phyloP scores from a whole-genome alignment of 257 asterid species.

The Rehmannia glutinosa region DNA sequence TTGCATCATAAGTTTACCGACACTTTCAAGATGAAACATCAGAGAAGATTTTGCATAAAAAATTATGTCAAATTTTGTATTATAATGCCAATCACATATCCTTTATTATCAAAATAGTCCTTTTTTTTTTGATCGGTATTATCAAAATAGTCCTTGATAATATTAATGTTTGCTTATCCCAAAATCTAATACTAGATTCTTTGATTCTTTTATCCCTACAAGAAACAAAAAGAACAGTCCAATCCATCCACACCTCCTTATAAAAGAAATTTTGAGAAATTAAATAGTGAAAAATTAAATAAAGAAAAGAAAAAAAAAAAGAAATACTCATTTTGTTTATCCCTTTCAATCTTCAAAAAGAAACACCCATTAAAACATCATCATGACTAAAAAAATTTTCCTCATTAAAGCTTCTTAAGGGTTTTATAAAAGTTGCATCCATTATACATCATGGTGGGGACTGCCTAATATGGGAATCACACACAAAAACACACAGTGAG shows the following conservation, averaged over 20 bases:
- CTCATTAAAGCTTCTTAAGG: constrained; percentile 39
- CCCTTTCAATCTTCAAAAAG: constrained; percentile 46
- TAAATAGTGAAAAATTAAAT: constrained; percentile 7
- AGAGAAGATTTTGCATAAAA: constrained; percentile 4
- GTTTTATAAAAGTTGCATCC: constrained; percentile 50
- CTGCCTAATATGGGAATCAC: constrained; percentile 52
- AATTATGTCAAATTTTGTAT: constrained; percentile 1
- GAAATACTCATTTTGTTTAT: constrained; percentile 29
- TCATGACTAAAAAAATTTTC: constrained; percentile 18
- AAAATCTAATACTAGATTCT: constrained; percentile 82
- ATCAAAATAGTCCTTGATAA: constrained; percentile 40
- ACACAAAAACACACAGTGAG: too few species aligned
- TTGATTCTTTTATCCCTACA: constrained; percentile 84
- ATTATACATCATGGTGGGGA: constrained; percentile 70
- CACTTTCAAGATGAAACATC: constrained; percentile 11
- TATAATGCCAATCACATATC: constrained; percentile 18
- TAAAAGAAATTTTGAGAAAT: constrained; percentile 16
- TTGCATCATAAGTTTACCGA: constrained; percentile 14
- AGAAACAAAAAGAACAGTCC: constrained; percentile 79
- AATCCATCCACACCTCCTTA: constrained; percentile 44
- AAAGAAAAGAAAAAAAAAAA: background rate
- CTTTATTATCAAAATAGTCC: constrained; percentile 28
- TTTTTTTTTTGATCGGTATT: too few species aligned
- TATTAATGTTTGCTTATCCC: constrained; percentile 58
- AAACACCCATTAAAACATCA: constrained; percentile 41